Base-by-base conservation (phyloP, 768 basidiomycete species). In the Collybia sp. region DNA sequence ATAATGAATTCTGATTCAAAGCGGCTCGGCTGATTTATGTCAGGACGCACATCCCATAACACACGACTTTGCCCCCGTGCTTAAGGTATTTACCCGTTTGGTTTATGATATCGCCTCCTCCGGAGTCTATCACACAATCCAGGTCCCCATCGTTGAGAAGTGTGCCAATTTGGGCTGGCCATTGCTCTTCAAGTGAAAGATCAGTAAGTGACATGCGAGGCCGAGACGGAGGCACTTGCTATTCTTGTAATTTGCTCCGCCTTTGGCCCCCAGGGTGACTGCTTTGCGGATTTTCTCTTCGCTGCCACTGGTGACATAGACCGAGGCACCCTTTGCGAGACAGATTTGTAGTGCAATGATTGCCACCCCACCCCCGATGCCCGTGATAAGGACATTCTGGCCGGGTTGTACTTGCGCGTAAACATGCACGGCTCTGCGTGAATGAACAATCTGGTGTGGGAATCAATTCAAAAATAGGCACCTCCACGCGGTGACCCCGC, bases 331-430 rank as follows among this genome's bases (percentile, higher is more conserved):
- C 44, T 73, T 75, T 0, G 86, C 88, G 3, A 90, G 55, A 58
- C 82, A 86, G 8, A 92, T 62, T 60, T 93, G 89, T 49, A 92
- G 63, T 0, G 85, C 82, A 34, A 80, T 54, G 20, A 93, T 70
- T 0, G 91, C 91, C 33, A 93, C 91, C 11, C 91, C 90, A 15
- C 90, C 90, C 17, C 89, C 88, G 37, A 87, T 79, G 13, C 88
- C 88, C 0, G 87, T 88, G 48, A 93, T 83, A 38, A 93, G 76
- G 34, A 93, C 72, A 44, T 83, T 85, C 31, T 91, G 79, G 6
- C 81, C 87, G 12, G 65, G 55, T 43, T 76, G 49, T 12, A 90
- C 81, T 3, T 71, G 61, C 0, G 79, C 89, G 51, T 90, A 81
- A 17, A 89, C 72, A 13, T 81, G 66, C 2, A 75, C 68, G 1